These are phyloP conservation scores for Aspergillus ibericus DNA, from an alignment of 2,329 filamentous ascomycete species.

Conservation along the genomic window DNA sequence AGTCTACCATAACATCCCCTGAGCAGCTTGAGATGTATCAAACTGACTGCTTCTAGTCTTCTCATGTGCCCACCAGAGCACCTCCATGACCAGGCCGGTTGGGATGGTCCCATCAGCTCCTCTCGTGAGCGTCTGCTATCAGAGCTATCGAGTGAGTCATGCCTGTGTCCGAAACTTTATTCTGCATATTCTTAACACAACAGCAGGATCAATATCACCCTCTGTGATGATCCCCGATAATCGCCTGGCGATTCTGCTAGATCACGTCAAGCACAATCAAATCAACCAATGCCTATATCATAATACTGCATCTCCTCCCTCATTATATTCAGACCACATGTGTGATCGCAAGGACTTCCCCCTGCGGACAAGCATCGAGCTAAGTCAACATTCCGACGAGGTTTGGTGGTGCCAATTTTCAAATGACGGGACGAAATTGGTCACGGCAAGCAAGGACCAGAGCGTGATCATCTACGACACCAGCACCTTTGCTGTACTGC, in stretches of 20 bases:
- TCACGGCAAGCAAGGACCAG: slow-evolving; percentile 75
- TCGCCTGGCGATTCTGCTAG: slow-evolving; percentile 75
- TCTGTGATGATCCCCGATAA: slow-evolving; percentile 96
- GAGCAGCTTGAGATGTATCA: not conserved
- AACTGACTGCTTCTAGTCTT: slow-evolving; percentile 53
- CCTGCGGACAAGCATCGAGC: slow-evolving; percentile 65
- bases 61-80: slow-evolving; percentile 87
- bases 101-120: slow-evolving; percentile 76
- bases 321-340: slow-evolving; percentile 82
- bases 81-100: slow-evolving; percentile 72
- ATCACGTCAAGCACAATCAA: slow-evolving; percentile 81
- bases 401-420: slow-evolving; percentile 93
- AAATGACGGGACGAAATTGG: slow-evolving; percentile 77
- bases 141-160: slow-evolving; percentile 72
- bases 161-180: no score
- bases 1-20: slow-evolving; percentile 12
- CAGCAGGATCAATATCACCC: slow-evolving; percentile 80
- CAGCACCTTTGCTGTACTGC: slow-evolving; percentile 63
- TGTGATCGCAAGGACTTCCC: slow-evolving; percentile 83
- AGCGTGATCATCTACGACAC: slow-evolving; percentile 82
- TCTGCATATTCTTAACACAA: not conserved
- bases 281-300: slow-evolving; percentile 85
- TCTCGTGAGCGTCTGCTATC: slow-evolving; percentile 76
- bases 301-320: slow-evolving; percentile 74
- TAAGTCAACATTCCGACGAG: slow-evolving; percentile 74